A percentile compares a stretch with the other conserved stretches of the same genome.
Conservation (phyloP, 2,329 filamentous ascomycete species). For the Nothophoma quercina region DNA sequence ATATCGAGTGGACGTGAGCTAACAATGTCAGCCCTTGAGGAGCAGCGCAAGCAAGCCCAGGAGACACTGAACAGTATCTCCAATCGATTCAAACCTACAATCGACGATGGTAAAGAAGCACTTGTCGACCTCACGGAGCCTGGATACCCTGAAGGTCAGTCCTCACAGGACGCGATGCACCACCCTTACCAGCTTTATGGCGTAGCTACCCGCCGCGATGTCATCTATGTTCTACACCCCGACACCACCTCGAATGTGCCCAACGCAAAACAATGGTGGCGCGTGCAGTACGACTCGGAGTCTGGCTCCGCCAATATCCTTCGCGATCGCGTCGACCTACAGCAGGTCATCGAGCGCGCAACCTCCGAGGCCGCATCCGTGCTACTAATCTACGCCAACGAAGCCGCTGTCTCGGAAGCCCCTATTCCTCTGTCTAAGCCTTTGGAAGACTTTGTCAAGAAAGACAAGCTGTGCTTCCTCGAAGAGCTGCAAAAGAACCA, state of each 20-base stretch:
- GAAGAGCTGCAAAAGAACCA: slow-evolving; percentile 37
- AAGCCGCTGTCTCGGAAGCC: slow-evolving; percentile 40
- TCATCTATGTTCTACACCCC: slow-evolving; percentile 63
- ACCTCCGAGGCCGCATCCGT: slow-evolving; percentile 60
- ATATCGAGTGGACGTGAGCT: slow-evolving; percentile 8
- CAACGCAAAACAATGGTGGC: slow-evolving; percentile 45
- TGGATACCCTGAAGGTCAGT: slow-evolving; percentile 28
- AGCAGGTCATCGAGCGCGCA: slow-evolving; percentile 63
- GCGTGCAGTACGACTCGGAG: slow-evolving; percentile 43
- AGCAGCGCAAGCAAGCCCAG: slow-evolving; percentile 51
- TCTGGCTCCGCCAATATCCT: slow-evolving; percentile 33
- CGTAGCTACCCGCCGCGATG: slow-evolving; percentile 64
- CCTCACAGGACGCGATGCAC: slow-evolving; percentile 32
- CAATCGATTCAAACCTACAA: slow-evolving; percentile 55
- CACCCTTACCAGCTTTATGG: slow-evolving; percentile 64
- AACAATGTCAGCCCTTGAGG: slow-evolving; percentile 51
- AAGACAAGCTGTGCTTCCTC: slow-evolving; percentile 54
- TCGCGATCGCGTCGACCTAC: slow-evolving; percentile 54
- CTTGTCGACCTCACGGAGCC: slow-evolving; percentile 37
- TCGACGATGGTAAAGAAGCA: slow-evolving; percentile 40
- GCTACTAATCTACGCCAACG: slow-evolving; percentile 67
- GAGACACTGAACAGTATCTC: slow-evolving; percentile 55
- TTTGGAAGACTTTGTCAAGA: slow-evolving; percentile 55
- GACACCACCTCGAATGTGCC: slow-evolving; percentile 29
- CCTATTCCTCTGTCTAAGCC: slow-evolving; percentile 33